Evolutionary conservation across 2,329 filamentous ascomycete genomes (phyloP).

Genomic region (Fusarium clavum): DNA sequence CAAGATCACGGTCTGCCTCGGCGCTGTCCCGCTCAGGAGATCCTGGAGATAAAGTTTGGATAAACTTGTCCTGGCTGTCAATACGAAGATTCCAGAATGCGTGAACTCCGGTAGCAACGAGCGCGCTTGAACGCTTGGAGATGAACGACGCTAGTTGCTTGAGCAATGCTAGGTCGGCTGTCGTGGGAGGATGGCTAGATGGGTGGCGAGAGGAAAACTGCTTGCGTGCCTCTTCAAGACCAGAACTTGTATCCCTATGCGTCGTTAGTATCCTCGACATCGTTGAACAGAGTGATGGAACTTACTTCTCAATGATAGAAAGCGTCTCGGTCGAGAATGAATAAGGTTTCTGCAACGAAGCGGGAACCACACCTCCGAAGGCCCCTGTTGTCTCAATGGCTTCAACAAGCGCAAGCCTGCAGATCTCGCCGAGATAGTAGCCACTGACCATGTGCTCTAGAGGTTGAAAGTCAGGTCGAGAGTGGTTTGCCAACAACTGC

Average conservation of each 20-base stretch:
- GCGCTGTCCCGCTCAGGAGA: slow-evolving; percentile 57
- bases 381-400: slow-evolving; percentile 66
- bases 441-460: slow-evolving; percentile 73
- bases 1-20: slow-evolving; percentile 62
- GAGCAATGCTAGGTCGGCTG: slow-evolving; percentile 63
- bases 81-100: slow-evolving; percentile 69
- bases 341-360: slow-evolving; percentile 64
- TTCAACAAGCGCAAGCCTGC: slow-evolving; percentile 67
- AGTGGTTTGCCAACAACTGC: slow-evolving; percentile 63
- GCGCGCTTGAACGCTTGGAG: slow-evolving; percentile 67
- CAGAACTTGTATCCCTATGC: slow-evolving; percentile 58
- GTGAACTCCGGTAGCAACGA: slow-evolving; percentile 69
- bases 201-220: slow-evolving; percentile 65
- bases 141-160: slow-evolving; percentile 65
- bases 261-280: slow-evolving; percentile 36
- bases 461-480: slow-evolving; percentile 70
- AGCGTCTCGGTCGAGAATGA: slow-evolving; percentile 71
- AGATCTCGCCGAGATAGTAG: slow-evolving; percentile 75
- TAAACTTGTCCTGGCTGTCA: slow-evolving; percentile 57
- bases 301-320: slow-evolving; percentile 68
- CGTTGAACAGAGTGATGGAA: slow-evolving; percentile 11
- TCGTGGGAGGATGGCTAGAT: slow-evolving; percentile 54
- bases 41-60: slow-evolving; percentile 45
- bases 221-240: slow-evolving; percentile 58
- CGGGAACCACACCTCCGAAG: slow-evolving; percentile 67